Base-by-base conservation (phyloP, 2,329 filamentous ascomycete species). In the Claviceps sp. region DNA sequence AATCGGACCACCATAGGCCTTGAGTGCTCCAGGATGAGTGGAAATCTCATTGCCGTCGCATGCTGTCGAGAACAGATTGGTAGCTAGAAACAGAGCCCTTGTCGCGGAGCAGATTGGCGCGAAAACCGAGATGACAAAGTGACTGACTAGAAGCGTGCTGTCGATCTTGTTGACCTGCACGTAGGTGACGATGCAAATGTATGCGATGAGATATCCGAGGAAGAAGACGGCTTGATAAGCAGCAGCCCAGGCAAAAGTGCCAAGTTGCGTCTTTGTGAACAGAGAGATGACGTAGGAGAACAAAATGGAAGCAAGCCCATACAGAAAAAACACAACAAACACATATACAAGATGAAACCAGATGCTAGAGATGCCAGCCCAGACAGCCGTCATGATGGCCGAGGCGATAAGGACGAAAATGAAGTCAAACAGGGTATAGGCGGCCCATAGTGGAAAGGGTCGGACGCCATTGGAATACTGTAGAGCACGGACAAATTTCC, bases 381-480 rank as follows among this genome's bases (percentile, higher is more conserved):
- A 89, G 22, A 95, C 79, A 26, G 80, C 79, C 22, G 82, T 80
- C 8, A 80, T 75, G 10, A 93, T 60, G 7, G 81, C 81, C 19
- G 83, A 82, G 26, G 82, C 78, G 14, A 64, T 52, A 14, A 94
- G 63, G 1, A 89, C 82, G 52, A 94, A 81, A 44, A 78, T 64
- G 57, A 90, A 89, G 68, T 96, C 90, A 61, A 95, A 95, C 0
- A 74, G 62, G 1, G 85, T 73, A 62, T 96, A 94, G 1, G 90
- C 87, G 5, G 87, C 68, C 90, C 91, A 96, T 1, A 96, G 72
- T 0, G 89, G 88, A 8, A 87, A 72, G 0, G 87, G 84, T 13
- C 87, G 77, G 30, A 95, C 89, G 47, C 90, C 90, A 62, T 95
- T 96, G 51, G 87, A 94, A 68, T 95, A 96, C 65, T 96, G 85